Evolutionary conservation across 2,329 filamentous ascomycete species (phyloP), one percentile per base, ranked within the genome.

Genomic region (Sporothrix dimorphospora): DNA sequence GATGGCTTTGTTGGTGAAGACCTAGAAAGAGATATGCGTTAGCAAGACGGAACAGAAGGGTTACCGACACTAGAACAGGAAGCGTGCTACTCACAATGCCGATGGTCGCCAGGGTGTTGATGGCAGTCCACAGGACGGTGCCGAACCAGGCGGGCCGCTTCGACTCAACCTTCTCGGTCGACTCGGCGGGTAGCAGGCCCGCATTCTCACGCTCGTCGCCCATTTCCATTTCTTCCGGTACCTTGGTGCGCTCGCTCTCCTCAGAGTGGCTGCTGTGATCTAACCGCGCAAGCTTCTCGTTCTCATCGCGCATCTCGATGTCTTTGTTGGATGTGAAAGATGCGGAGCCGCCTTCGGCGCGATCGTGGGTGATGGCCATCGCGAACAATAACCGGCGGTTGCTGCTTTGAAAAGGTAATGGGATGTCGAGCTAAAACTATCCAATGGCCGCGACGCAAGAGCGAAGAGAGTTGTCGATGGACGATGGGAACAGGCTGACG

Each of bases 1-100:
- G 79, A 92, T 90, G 74, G 86, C 86, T 80, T 92, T 92, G 82
- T 92, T 92, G 55, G 88, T 89, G 78, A 91, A 91, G 77, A 92
- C 88, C 88, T 90, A 71, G 4, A 12, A 30, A 5, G 40, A 55
- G 11, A 27, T 49, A 38, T 34, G 69, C 14, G 16, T 67, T 53
- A 67, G 65, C 45, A 69, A 49, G 19, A 61, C 68, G 65, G 40
- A 4, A 51, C 40, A 21, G 5, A 14, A 12, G 40, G n/a, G 4
- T 16, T 21, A 1, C 42, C 12, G 8, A 7, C 3, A 42, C 0
- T 9, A 14, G 38, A 21, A 14, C 21, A 30, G 9, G 4, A 9
- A 38, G 16, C 4, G 21, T 14, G 66, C 27, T 16, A 79, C 84
- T 77, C 82, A 89, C 88, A 77, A 91, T 90, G 63, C 87, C 86